phyloP scores from a whole-genome alignment of 2,329 filamentous ascomycete genomes.

The Fusarium nurragi region DNA sequence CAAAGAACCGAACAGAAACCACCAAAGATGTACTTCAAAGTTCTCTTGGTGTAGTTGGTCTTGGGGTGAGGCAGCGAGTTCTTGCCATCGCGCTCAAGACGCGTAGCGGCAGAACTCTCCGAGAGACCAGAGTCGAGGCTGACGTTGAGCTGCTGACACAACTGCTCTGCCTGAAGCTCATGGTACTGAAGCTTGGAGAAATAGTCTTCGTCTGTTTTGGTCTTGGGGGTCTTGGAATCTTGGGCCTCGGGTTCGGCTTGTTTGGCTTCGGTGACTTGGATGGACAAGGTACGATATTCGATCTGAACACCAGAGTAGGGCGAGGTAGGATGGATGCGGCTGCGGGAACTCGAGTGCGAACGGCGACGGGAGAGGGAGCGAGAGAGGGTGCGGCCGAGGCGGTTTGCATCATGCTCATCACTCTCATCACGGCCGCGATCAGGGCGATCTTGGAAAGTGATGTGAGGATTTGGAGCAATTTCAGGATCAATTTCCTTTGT shows the following conservation, averaged over 20 bases:
- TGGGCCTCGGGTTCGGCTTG: slow-evolving; percentile 36
- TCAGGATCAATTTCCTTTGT: slow-evolving; percentile 32
- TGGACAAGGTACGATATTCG: slow-evolving; percentile 54
- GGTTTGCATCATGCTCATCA: slow-evolving; percentile 10
- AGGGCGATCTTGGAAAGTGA: slow-evolving; percentile 33
- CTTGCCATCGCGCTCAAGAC: slow-evolving; percentile 53
- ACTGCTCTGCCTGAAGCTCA: slow-evolving; percentile 46
- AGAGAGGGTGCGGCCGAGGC: slow-evolving; percentile 21
- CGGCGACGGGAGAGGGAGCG: slow-evolving; percentile 32
- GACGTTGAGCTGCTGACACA: slow-evolving; percentile 55
- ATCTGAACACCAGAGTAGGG: slow-evolving; percentile 52
- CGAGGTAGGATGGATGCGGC: slow-evolving; percentile 44
- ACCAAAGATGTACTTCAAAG: slow-evolving; percentile 56
- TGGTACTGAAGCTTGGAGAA: slow-evolving; percentile 54
- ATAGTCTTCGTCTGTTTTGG: slow-evolving; percentile 54
- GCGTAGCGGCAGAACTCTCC: slow-evolving; percentile 45
- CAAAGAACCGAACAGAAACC: slow-evolving; percentile 60
- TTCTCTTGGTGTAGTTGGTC: slow-evolving; percentile 55
- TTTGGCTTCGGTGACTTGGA: slow-evolving; percentile 52
- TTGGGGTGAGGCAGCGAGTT: slow-evolving; percentile 55
- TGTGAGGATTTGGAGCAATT: slow-evolving; percentile 24
- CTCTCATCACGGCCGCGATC: slow-evolving; percentile 11
- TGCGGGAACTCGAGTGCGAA: slow-evolving; percentile 37
- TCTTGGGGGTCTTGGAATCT: slow-evolving; percentile 40
- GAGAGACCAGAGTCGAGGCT: slow-evolving; percentile 49